Evolutionary conservation across 2,329 filamentous ascomycete species (phyloP).

Genomic region (Cercospora sesami): DNA sequence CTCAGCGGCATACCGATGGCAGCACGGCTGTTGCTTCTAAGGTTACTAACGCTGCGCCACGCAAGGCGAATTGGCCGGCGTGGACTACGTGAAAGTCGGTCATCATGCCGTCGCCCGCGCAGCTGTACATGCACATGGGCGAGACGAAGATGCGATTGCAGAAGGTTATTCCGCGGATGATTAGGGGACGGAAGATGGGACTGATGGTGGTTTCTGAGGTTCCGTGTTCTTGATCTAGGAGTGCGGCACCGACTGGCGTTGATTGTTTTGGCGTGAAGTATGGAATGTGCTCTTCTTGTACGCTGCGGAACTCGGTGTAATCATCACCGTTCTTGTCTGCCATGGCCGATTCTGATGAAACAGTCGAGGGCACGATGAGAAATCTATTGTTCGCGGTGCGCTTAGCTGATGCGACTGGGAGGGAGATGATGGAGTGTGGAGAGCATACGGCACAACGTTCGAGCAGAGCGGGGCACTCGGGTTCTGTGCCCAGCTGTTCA

Average conservation of each 20-base stretch:
- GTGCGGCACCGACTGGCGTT: not conserved
- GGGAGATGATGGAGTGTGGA: too few species aligned
- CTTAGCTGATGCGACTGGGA: too few species aligned
- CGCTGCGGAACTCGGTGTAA: not conserved
- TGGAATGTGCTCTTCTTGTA: not conserved
- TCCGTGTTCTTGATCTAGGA: not conserved
- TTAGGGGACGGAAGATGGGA: not conserved
- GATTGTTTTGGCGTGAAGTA: not conserved
- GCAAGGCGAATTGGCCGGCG: not conserved
- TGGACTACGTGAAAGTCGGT: conserved; percentile 13
- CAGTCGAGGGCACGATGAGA: too few species aligned
- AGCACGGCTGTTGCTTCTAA: not conserved
- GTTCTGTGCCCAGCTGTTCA: too few species aligned
- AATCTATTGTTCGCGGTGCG: too few species aligned
- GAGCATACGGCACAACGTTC: too few species aligned
- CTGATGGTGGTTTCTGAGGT: not conserved
- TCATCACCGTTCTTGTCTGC: not conserved
- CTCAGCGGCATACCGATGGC: not conserved
- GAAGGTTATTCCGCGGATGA: conserved; percentile 6
- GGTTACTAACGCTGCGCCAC: not conserved
- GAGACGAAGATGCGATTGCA: conserved; percentile 15
- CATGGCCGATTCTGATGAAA: not conserved
- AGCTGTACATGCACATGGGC: conserved; percentile 16
- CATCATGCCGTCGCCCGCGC: conserved; percentile 14
- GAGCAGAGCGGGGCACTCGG: too few species aligned